phyloP scores from a whole-genome alignment of 2,329 filamentous ascomycete genomes.

The Fusarium euwallaceae region DNA sequence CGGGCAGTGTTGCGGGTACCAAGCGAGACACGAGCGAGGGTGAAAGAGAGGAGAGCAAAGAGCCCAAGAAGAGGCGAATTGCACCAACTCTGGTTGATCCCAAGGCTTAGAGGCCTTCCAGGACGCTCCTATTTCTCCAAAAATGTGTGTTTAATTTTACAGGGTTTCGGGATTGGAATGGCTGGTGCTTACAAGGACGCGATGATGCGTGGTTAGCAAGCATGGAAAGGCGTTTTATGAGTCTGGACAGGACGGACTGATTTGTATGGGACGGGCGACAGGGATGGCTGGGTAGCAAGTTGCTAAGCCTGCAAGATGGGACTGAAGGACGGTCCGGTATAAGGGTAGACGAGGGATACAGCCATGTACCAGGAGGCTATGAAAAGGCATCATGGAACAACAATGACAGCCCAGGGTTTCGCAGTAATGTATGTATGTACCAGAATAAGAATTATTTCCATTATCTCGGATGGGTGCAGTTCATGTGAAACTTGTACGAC shows the following conservation, averaged over 20 bases:
- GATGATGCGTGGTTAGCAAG: conserved; percentile 42
- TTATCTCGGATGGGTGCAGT: neutral
- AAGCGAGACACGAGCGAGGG: conserved; percentile 71
- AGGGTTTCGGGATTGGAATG: conserved; percentile 18
- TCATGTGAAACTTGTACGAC: neutral
- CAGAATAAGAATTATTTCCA: conserved; percentile 22
- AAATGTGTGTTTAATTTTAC: conserved; percentile 31
- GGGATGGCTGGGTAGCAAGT: conserved; percentile 5
- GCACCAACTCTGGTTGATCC: conserved; percentile 72
- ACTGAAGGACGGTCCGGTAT: conserved; percentile 9
- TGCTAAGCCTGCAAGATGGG: conserved; percentile 16
- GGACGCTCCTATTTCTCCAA: neutral
- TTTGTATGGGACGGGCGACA: conserved; percentile 18
- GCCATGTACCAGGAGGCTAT: conserved; percentile 17
- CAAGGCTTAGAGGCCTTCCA: conserved; percentile 28
- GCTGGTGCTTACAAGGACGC: conserved; percentile 20
- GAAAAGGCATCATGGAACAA: conserved; percentile 17
- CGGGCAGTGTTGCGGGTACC: conserved; percentile 54
- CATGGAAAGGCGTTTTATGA: conserved; percentile 49
- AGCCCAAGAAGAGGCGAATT: conserved; percentile 77
- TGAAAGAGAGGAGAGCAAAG: conserved; percentile 65
- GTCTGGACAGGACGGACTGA: conserved; percentile 25
- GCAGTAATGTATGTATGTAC: conserved; percentile 27
- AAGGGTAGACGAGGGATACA: conserved; percentile 31
- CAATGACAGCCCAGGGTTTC: conserved; percentile 20